Conservation (phyloP, 257 asterid species). For the Scutellaria baicalensis region DNA sequence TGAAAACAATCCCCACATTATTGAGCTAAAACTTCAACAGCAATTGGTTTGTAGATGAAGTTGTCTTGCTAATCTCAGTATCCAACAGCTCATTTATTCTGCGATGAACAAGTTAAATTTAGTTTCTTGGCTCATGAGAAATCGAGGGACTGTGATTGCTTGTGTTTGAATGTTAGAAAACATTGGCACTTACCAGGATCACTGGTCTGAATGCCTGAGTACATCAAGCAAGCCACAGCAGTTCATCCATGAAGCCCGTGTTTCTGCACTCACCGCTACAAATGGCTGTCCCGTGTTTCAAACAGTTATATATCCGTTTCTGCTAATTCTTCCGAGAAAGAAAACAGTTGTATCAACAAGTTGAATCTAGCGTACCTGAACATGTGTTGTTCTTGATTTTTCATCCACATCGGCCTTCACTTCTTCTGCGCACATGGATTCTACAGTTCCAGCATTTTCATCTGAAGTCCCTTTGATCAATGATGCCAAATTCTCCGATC, state of each 20-base stretch:
- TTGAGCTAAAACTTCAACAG: background rate
- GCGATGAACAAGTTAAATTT: background rate
- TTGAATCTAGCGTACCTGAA: constrained; percentile 19
- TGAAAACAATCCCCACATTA: background rate
- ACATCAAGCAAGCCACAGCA: constrained; percentile 37
- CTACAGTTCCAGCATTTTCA: constrained; percentile 1
- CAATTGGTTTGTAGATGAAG: background rate
- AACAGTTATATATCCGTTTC: background rate
- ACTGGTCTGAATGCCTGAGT: constrained; percentile 13
- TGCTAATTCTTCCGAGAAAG: background rate
- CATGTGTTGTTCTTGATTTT: constrained; percentile 16
- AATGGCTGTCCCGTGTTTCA: constrained; percentile 20
- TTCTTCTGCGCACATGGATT: background rate
- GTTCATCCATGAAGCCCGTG: constrained; percentile 24
- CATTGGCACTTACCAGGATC: constrained; percentile 10
- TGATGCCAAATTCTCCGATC: background rate
- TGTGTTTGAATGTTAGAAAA: background rate
- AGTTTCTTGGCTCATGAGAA: background rate
- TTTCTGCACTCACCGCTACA: constrained; percentile 4
- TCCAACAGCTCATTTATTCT: background rate
- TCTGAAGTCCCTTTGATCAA: constrained; percentile 8
- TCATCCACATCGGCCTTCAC: constrained; percentile 6
- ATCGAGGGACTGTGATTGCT: background rate
- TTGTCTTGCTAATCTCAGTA: background rate
- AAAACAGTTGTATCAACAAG: background rate